Percentiles rank a stretch among this genome's conserved stretches.
phyloP scores from a whole-genome alignment of 257 asterid genomes.

The Linderniella brevidens region DNA sequence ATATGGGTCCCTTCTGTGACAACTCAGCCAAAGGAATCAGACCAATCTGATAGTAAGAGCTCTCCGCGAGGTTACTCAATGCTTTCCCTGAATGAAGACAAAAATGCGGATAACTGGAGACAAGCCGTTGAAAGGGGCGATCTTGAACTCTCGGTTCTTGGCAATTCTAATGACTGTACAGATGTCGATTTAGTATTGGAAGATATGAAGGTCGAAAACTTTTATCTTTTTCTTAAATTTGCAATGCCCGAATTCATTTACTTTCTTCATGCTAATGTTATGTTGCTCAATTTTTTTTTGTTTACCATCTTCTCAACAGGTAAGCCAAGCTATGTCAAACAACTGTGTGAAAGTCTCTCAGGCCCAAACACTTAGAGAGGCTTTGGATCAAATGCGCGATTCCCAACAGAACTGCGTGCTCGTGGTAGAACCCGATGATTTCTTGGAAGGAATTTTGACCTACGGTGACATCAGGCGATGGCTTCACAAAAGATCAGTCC shows the following conservation, averaged over 20 bases:
- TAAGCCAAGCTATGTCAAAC: slow-evolving; percentile 67
- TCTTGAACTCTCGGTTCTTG: slow-evolving; percentile 52
- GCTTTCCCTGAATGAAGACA: slow-evolving; percentile 53
- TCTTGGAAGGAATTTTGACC: slow-evolving; percentile 76
- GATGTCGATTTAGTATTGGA: slow-evolving; percentile 55
- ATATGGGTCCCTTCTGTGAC: slow-evolving; percentile 99
- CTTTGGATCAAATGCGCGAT: slow-evolving; percentile 50
- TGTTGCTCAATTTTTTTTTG: no score
- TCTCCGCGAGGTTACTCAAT: slow-evolving; percentile 40
- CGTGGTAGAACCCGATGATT: slow-evolving; percentile 57
- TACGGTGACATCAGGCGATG: slow-evolving; percentile 62
- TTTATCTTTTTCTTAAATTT: background rate
- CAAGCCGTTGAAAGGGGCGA: slow-evolving; percentile 34
- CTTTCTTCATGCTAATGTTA: background rate
- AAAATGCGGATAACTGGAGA: slow-evolving; percentile 28
- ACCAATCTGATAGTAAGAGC: slow-evolving; percentile 31
- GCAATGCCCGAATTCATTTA: background rate
- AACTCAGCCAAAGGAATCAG: slow-evolving; percentile 54
- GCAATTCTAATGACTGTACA: slow-evolving; percentile 19
- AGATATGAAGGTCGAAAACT: slow-evolving; percentile 45
- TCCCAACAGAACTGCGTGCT: slow-evolving; percentile 54
- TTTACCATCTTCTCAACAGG: slow-evolving; percentile 45
- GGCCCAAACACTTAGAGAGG: slow-evolving; percentile 58
- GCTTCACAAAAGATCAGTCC: slow-evolving; percentile 26
- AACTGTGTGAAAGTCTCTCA: slow-evolving; percentile 42